Percentiles rank a stretch among this genome's conserved stretches.
These are phyloP conservation scores for Ogataea hybrid DNA, from an alignment of 1,139 yeast genomes.

Conservation along the genomic window DNA sequence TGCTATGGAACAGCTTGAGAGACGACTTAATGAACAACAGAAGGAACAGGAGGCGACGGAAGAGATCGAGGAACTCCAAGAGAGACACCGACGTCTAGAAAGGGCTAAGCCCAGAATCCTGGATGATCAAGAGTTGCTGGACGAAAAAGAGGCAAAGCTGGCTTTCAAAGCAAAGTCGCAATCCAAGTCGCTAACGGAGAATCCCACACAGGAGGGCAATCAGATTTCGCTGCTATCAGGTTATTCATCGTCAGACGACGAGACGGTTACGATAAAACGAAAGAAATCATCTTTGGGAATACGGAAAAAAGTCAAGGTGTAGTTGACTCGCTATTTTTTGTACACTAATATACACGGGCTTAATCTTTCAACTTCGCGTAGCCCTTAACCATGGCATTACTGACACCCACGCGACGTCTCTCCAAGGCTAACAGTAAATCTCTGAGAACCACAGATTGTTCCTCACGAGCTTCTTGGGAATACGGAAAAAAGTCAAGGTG, in stretches of 20 bases:
- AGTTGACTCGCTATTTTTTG: slow-evolving; percentile 1
- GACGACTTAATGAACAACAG: slow-evolving; percentile 62
- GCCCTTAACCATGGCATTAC: slow-evolving; percentile 78
- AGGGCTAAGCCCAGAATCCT: slow-evolving; percentile 23
- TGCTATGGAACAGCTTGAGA: slow-evolving; percentile 64
- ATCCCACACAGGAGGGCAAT: background rate
- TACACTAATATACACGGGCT: slow-evolving; percentile 10
- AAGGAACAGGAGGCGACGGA: slow-evolving; percentile 67
- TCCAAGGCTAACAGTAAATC: slow-evolving; percentile 83
- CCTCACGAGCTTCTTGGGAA: slow-evolving; percentile 59
- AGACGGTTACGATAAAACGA: slow-evolving; percentile 16
- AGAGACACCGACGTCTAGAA: slow-evolving; percentile 39
- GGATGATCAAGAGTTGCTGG: slow-evolving; percentile 28
- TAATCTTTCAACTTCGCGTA: slow-evolving; percentile 61
- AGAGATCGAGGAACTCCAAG: slow-evolving; percentile 58
- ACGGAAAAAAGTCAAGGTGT: slow-evolving; percentile 15
- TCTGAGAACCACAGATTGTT: slow-evolving; percentile 79
- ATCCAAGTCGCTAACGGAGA: background rate
- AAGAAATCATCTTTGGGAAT: slow-evolving; percentile 17
- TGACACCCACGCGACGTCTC: slow-evolving; percentile 77
- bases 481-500: slow-evolving; percentile 16
- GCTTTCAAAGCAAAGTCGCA: slow-evolving; percentile 37
- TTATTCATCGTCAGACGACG: slow-evolving; percentile 20
- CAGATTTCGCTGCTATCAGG: slow-evolving; percentile 5
- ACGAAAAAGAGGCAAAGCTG: slow-evolving; percentile 35